Conservation (phyloP, 1,284 basidiomycete genomes). For the Papiliotrema laurentii region DNA sequence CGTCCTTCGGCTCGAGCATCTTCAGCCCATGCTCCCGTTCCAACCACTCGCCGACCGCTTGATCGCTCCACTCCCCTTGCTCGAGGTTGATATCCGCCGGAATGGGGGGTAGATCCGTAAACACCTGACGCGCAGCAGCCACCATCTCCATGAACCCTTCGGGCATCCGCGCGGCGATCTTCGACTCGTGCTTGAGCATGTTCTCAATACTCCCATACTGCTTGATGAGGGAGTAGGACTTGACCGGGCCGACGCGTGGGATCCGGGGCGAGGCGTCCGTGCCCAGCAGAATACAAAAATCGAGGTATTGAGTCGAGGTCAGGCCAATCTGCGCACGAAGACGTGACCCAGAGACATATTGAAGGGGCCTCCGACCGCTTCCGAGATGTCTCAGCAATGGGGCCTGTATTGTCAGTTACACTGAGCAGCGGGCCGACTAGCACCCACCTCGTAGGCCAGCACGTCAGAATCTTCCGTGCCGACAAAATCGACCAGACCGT, state of each 20-base stretch:
- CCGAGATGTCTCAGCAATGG: constrained; percentile 72
- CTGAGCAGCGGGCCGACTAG: neutral
- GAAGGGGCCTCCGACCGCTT: constrained; percentile 56
- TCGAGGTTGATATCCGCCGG: constrained; percentile 13
- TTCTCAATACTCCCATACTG: constrained; percentile 67
- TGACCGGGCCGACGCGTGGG: constrained; percentile 67
- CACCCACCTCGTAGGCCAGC: constrained; percentile 39
- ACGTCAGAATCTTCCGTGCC: constrained; percentile 74
- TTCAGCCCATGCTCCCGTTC: constrained; percentile 30
- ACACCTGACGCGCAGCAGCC: constrained; percentile 38
- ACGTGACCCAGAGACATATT: constrained; percentile 59
- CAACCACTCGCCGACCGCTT: constrained; percentile 28
- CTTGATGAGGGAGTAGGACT: constrained; percentile 67
- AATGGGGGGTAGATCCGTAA: constrained; percentile 36
- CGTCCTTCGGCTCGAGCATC: constrained; percentile 1
- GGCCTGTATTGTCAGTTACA: constrained; percentile 51
- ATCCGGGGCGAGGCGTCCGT: constrained; percentile 84
- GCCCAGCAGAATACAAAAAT: constrained; percentile 77
- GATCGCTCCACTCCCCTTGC: constrained; percentile 14
- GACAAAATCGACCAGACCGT: constrained; percentile 73
- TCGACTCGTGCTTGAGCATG: constrained; percentile 53
- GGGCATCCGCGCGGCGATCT: constrained; percentile 14
- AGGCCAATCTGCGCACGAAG: constrained; percentile 56
- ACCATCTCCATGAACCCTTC: constrained; percentile 38
- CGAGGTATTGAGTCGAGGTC: constrained; percentile 59